phyloP scores from a whole-genome alignment of 176 grass and related monocot species.

The Eleusine indica region DNA sequence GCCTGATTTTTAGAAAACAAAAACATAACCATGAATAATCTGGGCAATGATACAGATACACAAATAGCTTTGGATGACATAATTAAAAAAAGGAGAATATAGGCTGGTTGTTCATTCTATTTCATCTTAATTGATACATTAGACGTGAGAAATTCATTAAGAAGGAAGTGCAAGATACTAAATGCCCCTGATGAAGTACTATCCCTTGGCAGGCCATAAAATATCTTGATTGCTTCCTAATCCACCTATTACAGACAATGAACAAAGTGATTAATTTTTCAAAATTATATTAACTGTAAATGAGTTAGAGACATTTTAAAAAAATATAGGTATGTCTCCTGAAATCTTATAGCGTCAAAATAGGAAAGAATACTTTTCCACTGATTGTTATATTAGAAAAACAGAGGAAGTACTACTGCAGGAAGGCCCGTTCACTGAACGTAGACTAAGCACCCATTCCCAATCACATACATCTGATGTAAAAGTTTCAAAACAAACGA shows the following conservation, averaged over 20 bases:
- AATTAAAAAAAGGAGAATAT: not conserved
- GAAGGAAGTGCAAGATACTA: not conserved
- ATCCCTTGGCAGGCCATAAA: not conserved
- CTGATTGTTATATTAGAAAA: not conserved
- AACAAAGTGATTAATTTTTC: not conserved
- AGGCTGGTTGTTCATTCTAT: not conserved
- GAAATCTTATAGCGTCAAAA: not conserved
- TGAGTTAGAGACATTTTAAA: not conserved
- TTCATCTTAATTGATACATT: not conserved
- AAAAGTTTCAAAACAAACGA: conserved; percentile 19
- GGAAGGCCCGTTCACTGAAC: not conserved
- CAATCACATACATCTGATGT: conserved; percentile 10
- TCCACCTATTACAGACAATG: not conserved
- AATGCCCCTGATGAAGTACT: not conserved
- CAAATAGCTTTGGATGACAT: not conserved
- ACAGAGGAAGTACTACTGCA: not conserved
- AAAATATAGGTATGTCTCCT: not conserved
- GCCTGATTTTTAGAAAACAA: conserved; percentile 27
- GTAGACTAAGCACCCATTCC: not conserved
- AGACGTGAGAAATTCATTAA: not conserved
- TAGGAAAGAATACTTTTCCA: not conserved
- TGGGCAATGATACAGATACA: not conserved
- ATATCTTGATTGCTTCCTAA: not conserved
- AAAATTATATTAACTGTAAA: not conserved
- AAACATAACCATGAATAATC: conserved; percentile 9